Evolutionary conservation across 2,329 filamentous ascomycete genomes (phyloP).

Genomic region (Ascochyta lentis): DNA sequence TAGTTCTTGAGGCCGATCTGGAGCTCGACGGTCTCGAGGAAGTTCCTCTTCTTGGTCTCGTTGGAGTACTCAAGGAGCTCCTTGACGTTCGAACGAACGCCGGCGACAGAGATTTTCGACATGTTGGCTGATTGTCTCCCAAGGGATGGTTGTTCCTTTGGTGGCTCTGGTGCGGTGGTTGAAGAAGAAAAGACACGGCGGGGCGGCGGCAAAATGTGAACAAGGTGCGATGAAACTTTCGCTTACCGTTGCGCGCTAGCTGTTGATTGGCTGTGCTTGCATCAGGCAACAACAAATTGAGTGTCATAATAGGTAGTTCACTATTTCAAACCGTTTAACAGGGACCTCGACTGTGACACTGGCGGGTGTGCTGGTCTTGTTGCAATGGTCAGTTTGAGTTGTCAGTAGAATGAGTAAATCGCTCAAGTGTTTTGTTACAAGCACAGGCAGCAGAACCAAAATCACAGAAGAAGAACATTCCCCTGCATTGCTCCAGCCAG

Average conservation of each 20-base stretch:
- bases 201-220: constrained; percentile 25
- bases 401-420: too few species aligned
- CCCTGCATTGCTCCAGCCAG: constrained; percentile 12
- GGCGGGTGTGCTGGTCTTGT: too few species aligned
- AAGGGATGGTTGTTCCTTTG: constrained; percentile 52
- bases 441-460: neutral
- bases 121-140: constrained; percentile 63
- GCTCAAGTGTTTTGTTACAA: too few species aligned
- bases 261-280: constrained; percentile 3
- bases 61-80: constrained; percentile 94
- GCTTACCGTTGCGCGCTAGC: constrained; percentile 21
- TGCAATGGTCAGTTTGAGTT: too few species aligned
- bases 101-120: constrained; percentile 89
- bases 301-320: too few species aligned
- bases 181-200: constrained; percentile 28
- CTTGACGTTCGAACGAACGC: constrained; percentile 93
- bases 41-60: constrained; percentile 98
- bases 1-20: constrained; percentile 58
- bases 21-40: constrained; percentile 89
- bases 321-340: too few species aligned
- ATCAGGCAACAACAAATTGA: neutral
- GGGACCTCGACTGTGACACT: too few species aligned
- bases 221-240: constrained; percentile 20
- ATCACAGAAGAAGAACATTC: neutral
- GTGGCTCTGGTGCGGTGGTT: constrained; percentile 48